A percentile compares a stretch with the other conserved stretches of the same genome.
phyloP scores from a whole-genome alignment of 2,329 filamentous ascomycete genomes.

The Chrysoporthe austroafricana region DNA sequence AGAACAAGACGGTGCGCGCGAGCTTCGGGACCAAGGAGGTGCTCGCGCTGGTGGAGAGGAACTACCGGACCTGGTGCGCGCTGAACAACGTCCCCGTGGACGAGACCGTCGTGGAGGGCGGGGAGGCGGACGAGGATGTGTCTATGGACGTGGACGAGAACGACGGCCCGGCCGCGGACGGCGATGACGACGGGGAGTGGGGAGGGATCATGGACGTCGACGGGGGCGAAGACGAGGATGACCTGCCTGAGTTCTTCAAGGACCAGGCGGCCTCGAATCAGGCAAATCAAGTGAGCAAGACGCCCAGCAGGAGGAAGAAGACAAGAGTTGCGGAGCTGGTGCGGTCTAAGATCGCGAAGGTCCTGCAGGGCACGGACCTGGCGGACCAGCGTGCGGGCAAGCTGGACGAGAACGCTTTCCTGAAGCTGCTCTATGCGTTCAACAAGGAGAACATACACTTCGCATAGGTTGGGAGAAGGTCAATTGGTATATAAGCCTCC shows the following conservation, averaged over 20 bases:
- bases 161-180: conserved; percentile 54
- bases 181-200: conserved; percentile 46
- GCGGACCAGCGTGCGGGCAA: conserved; percentile 81
- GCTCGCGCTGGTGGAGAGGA: conserved; percentile 79
- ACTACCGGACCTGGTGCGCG: conserved; percentile 89
- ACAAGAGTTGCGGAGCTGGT: conserved; percentile 81
- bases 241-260: conserved; percentile 85
- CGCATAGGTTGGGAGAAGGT: conserved; percentile 50
- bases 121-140: conserved; percentile 46
- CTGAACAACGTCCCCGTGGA: conserved; percentile 82
- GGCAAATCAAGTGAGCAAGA: conserved; percentile 52
- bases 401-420: conserved; percentile 91
- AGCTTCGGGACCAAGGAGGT: conserved; percentile 82
- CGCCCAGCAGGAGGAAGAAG: conserved; percentile 73
- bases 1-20: conserved; percentile 88
- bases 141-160: conserved; percentile 37
- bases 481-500: neutral
- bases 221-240: conserved; percentile 67
- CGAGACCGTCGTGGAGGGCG: conserved; percentile 59
- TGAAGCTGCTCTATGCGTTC: conserved; percentile 79
- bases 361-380: conserved; percentile 80
- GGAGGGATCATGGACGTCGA: conserved; percentile 45
- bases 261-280: conserved; percentile 42
- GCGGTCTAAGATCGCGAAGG: conserved; percentile 82
- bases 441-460: conserved; percentile 95